A percentile compares a stretch with the other conserved stretches of the same genome.
phyloP scores from a whole-genome alignment of 495 filamentous ascomycete genomes.

The Letharia columbiana region DNA sequence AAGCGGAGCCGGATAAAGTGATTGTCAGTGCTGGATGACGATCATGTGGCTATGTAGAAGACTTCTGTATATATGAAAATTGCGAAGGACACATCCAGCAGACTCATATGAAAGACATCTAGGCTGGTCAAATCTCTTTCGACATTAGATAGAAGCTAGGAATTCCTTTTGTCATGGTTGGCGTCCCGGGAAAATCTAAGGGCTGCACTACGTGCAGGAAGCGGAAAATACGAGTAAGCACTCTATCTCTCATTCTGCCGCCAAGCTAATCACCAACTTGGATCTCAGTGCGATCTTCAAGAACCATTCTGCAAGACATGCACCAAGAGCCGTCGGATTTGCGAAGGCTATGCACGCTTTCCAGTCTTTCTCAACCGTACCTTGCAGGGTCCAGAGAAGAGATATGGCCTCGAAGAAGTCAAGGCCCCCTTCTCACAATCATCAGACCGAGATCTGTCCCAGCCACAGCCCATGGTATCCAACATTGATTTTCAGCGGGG shows the following conservation, averaged over 20 bases:
- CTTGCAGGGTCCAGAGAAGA: constrained; percentile 7
- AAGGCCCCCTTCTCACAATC: constrained; percentile 1
- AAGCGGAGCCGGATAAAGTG: background rate
- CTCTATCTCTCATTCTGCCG: background rate
- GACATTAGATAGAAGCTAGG: background rate
- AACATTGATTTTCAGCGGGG: background rate
- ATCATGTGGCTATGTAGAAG: background rate
- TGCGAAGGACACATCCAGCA: background rate
- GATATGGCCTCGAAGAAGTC: constrained; percentile 19
- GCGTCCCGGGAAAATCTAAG: constrained; percentile 11
- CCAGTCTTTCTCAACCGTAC: constrained; percentile 20
- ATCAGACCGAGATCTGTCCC: background rate
- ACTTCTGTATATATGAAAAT: background rate
- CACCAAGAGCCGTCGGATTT: constrained; percentile 14
- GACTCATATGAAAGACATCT: background rate
- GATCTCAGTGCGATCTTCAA: constrained; percentile 9
- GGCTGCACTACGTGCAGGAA: constrained; percentile 14
- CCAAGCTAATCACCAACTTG: background rate
- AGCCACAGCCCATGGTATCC: background rate
- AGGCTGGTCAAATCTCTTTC: background rate
- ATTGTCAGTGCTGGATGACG: background rate
- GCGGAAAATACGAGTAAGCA: constrained; percentile 11
- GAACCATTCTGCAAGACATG: constrained; percentile 20
- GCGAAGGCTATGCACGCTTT: constrained; percentile 20
- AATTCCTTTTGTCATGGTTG: constrained; percentile 7